These are phyloP conservation scores for Pulveroboletus sp. DNA, from an alignment of 768 basidiomycete genomes.

Conservation along the genomic window DNA sequence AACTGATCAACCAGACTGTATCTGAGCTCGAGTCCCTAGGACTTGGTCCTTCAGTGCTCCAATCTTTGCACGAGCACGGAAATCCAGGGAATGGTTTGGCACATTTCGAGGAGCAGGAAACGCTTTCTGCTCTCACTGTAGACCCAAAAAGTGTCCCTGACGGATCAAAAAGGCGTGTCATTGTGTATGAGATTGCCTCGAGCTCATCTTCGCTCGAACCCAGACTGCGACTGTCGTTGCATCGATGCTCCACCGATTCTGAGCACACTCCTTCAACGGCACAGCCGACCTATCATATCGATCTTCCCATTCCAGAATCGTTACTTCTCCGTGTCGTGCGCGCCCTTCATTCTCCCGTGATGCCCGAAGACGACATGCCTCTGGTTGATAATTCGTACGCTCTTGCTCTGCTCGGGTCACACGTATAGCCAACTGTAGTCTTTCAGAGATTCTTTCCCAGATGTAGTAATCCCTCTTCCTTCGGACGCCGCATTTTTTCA, in stretches of 20 bases:
- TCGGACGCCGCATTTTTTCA: conserved; percentile 80
- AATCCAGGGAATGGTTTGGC: conserved; percentile 7
- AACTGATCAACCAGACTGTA: conserved; percentile 79
- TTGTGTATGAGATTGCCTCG: conserved; percentile 55
- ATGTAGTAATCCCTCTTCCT: conserved; percentile 74
- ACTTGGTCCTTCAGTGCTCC: conserved; percentile 45
- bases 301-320: conserved; percentile 13
- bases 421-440: not conserved
- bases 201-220: conserved; percentile 50
- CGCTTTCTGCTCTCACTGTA: not conserved
- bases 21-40: conserved; percentile 72
- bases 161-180: conserved; percentile 16
- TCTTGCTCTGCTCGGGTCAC: not conserved
- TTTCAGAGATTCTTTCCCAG: conserved; percentile 24
- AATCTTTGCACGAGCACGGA: conserved; percentile 34
- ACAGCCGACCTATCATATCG: conserved; percentile 7
- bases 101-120: conserved; percentile 1
- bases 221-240: conserved; percentile 49
- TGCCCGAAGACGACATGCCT: not conserved
- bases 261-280: not conserved
- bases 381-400: conserved; percentile 7
- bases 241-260: conserved; percentile 4
- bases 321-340: conserved; percentile 4
- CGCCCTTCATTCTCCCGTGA: conserved; percentile 1
- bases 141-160: not conserved